Evolutionary conservation across 495 filamentous ascomycete species (phyloP).

Genomic region (Chaetomium cochliodes): DNA sequence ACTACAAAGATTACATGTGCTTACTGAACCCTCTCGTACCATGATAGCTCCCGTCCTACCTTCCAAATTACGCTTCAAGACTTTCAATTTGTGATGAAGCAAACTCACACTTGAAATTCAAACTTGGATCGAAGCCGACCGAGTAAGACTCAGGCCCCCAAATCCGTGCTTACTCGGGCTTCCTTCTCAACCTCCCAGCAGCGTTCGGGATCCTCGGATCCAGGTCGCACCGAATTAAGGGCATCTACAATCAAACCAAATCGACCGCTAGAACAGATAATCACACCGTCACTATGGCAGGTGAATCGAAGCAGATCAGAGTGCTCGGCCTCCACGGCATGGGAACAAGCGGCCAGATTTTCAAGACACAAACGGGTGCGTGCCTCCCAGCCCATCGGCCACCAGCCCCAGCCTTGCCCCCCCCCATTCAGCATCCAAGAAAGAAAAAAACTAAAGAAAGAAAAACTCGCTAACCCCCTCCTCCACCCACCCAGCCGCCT

Average conservation of each 20-base stretch:
- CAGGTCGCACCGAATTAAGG: not conserved
- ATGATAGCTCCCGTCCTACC: too few relatives aligned
- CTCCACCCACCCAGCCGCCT: constrained; percentile 30
- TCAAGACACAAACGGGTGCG: constrained; percentile 59
- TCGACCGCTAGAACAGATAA: not conserved
- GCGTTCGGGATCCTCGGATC: not conserved
- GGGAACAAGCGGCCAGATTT: constrained; percentile 58
- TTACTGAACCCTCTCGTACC: not conserved
- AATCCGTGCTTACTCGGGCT: too few relatives aligned
- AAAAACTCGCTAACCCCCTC: constrained; percentile 1
- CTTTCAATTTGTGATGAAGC: too few relatives aligned
- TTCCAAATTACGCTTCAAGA: too few relatives aligned
- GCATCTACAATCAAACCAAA: not conserved
- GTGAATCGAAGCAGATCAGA: constrained; percentile 42
- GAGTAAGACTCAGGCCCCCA: too few relatives aligned
- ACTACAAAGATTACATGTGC: not conserved
- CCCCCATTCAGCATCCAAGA: too few relatives aligned
- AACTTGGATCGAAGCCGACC: too few relatives aligned
- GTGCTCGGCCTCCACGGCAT: constrained; percentile 64
- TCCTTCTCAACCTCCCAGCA: too few relatives aligned
- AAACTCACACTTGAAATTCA: too few relatives aligned
- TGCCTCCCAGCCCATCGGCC: constrained; percentile 8
- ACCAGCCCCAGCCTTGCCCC: not conserved
- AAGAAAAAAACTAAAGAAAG: too few relatives aligned
- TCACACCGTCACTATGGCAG: not conserved